Conservation (phyloP, 148 eudicot genomes). For the Pharnaceum exiguum region DNA sequence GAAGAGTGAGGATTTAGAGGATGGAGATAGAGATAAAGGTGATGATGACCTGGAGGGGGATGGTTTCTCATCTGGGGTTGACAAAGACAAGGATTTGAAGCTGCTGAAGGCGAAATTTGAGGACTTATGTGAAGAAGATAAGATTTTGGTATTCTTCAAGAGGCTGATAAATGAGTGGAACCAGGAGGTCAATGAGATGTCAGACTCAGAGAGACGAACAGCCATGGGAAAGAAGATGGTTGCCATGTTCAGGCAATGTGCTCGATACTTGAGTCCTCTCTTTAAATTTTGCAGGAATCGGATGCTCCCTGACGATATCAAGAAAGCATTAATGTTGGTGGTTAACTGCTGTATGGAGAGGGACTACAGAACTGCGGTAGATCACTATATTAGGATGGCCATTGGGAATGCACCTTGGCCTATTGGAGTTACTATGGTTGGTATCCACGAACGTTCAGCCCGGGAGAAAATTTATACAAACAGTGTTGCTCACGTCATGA, state of each 20-base stretch:
- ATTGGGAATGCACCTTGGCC: slow-evolving; percentile 99
- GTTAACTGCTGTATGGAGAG: slow-evolving; percentile 76
- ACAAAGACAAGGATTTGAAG: slow-evolving; percentile 80
- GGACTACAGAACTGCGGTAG: slow-evolving; percentile 92
- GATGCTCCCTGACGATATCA: slow-evolving; percentile 84
- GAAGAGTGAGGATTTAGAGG: slow-evolving; percentile 58
- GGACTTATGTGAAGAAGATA: slow-evolving; percentile 86
- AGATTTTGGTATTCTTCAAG: slow-evolving; percentile 91
- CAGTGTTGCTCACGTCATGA: slow-evolving; percentile 98
- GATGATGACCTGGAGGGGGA: slow-evolving; percentile 78
- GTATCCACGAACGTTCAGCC: slow-evolving; percentile 97
- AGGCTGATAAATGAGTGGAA: slow-evolving; percentile 90
- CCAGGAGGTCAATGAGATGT: slow-evolving; percentile 71
- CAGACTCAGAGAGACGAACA: slow-evolving; percentile 62
- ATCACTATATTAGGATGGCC: slow-evolving; percentile 87
- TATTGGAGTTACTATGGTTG: slow-evolving; percentile 99
- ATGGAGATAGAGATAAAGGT: slow-evolving; percentile 73
- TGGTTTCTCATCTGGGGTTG: slow-evolving; percentile 59
- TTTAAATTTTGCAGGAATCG: slow-evolving; percentile 93
- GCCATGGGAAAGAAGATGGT: slow-evolving; percentile 90
- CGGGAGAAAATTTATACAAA: slow-evolving; percentile 96
- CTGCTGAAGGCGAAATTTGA: slow-evolving; percentile 75
- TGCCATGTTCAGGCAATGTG: slow-evolving; percentile 95
- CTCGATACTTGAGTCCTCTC: slow-evolving; percentile 76
- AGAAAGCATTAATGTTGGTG: slow-evolving; percentile 59